A percentile compares a stretch with the other conserved stretches of the same genome.
These are phyloP conservation scores for Cordia subcordata DNA, from an alignment of 257 asterid genomes.

Conservation along the genomic window DNA sequence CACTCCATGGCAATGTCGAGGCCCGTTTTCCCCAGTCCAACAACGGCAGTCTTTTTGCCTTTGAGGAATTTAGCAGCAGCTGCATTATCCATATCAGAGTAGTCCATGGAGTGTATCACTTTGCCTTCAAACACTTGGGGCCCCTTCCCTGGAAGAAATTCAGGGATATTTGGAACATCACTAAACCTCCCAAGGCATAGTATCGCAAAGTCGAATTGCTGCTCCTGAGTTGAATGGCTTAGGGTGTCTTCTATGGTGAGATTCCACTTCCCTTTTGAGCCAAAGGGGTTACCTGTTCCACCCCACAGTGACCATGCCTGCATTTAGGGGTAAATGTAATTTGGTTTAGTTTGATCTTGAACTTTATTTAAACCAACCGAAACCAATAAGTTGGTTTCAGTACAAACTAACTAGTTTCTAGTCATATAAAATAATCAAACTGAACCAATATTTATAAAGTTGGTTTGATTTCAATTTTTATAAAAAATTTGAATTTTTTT, in stretches of 20 bases:
- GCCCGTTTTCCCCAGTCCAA: conserved; percentile 50
- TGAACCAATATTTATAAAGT: too few species aligned
- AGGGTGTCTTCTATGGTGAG: conserved; percentile 23
- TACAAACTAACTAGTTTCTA: too few species aligned
- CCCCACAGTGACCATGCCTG: conserved; percentile 31
- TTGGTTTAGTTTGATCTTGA: too few species aligned
- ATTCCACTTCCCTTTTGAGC: conserved; percentile 31
- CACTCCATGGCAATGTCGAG: conserved; percentile 46
- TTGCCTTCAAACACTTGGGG: conserved; percentile 39
- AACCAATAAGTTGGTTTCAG: too few species aligned
- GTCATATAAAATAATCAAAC: too few species aligned
- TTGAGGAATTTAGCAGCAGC: conserved; percentile 22
- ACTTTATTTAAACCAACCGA: too few species aligned
- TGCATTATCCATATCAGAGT: conserved; percentile 29
- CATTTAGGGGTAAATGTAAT: too few species aligned
- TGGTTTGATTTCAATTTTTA: too few species aligned
- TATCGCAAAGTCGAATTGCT: conserved; percentile 31
- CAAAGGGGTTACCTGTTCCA: conserved; percentile 25
- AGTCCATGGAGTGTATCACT: conserved; percentile 47
- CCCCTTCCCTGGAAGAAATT: conserved; percentile 30
- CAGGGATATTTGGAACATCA: conserved; percentile 38
- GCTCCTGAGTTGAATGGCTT: conserved; percentile 14
- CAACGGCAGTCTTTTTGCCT: conserved; percentile 35
- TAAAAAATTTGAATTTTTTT: too few species aligned
- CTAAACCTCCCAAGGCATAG: conserved; percentile 40